Base-by-base conservation (phyloP, 2,329 filamentous ascomycete genomes). In the Paracoccidioides lutzii region DNA sequence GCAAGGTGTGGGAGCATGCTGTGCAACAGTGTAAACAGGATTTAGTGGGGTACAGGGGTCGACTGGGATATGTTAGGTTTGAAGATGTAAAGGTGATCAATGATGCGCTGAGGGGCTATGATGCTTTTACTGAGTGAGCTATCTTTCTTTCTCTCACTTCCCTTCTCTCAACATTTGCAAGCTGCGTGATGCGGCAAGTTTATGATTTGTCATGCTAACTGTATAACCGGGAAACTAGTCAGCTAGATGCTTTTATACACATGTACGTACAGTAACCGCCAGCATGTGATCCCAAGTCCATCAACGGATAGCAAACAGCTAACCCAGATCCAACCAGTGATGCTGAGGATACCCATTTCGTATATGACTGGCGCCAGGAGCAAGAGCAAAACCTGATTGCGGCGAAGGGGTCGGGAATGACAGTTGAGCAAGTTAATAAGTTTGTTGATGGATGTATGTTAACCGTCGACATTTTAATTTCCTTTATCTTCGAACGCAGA, bases 321-420 rank as follows among this genome's bases (percentile, higher is more conserved):
- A 52, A 57, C 37, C 10, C 37, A 45, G 42, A 14, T 43, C 33
- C n/a, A 46, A 55, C 12, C 48, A 78, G 75, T 55, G 84, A 95
- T 64, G 86, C 90, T 5, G 79, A 86, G 62, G 76, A 93, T 61
- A 77, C 81, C 4, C 75, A 76, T 52, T 90, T 83, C 65, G 90
- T 95, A 53, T 95, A 95, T 64, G 80, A 79, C 59, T 95, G 90
- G 90, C 81, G 90, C 12, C 74, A 83, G 62, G 77, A 95, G 72
- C 88, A 95, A 71, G 90, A 95, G 71, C 78, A 79, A 50, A 79
- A 79, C 57, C 75, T 95, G 63, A 80, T 86, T 30, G 74, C 74
- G 6, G 71, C 77, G 28, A 85, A 80, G 60, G 88, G 87, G 0
- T 78, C 77, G 0, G 90, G 88, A 35, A 95, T 95, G 90, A 85